phyloP scores from a whole-genome alignment of 345 rosid species.

The Lepidium africanum region DNA sequence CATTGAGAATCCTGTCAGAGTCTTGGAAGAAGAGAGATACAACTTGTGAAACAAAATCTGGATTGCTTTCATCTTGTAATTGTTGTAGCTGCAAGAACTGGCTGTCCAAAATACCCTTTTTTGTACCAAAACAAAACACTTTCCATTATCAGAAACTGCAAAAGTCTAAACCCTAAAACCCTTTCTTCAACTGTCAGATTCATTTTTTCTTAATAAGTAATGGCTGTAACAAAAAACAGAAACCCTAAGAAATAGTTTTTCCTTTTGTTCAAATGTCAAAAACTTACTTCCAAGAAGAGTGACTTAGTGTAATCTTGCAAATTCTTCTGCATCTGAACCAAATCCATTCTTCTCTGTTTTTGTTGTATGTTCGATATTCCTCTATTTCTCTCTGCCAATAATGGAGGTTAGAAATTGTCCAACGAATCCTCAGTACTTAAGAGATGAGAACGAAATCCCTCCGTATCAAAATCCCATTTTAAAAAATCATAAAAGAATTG shows the following conservation, averaged over 20 bases:
- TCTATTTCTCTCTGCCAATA: conserved; percentile 19
- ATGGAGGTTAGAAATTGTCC: conserved; percentile 16
- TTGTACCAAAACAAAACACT: not conserved
- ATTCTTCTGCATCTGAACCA: conserved; percentile 75
- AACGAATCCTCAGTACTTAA: conserved; percentile 15
- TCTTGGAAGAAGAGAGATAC: conserved; percentile 90
- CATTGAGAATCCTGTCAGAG: conserved; percentile 80
- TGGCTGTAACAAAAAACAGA: not conserved
- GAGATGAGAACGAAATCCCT: conserved; percentile 16
- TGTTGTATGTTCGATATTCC: not conserved
- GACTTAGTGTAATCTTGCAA: conserved; percentile 66
- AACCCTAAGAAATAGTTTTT: not conserved
- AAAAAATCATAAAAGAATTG: not conserved
- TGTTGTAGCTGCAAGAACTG: conserved; percentile 87
- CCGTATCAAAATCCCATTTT: not conserved
- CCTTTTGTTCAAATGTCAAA: not conserved
- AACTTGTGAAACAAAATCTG: conserved; percentile 91
- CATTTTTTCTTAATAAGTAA: not conserved
- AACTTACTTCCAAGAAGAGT: conserved; percentile 65
- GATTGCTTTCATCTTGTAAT: conserved; percentile 94
- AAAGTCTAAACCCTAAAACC: not conserved
- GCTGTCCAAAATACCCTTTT: conserved; percentile 76
- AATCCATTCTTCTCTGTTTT: conserved; percentile 42
- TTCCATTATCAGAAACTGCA: not conserved
- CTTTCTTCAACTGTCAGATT: not conserved